Evolutionary conservation across 768 basidiomycete genomes (phyloP), one percentile per base, ranked within the genome.

Genomic region (Suillus alpinus): DNA sequence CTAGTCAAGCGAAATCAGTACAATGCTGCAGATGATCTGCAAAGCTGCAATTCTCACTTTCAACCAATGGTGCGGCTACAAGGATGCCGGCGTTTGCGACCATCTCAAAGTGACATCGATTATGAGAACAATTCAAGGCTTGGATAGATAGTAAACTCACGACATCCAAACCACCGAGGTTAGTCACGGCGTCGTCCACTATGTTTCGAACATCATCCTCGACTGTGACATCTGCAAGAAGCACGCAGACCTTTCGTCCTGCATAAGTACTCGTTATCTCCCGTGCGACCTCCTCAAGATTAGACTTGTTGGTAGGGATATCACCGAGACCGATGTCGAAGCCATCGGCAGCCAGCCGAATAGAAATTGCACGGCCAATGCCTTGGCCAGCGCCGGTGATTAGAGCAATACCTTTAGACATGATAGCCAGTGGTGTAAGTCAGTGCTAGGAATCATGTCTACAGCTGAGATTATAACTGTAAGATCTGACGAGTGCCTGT

Each of bases 131-230:
- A 31, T 32, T 40, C 9, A 2, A 44, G 1, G 18, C 14, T 53
- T 2, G 6, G 6, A 0, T 0, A 10, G 29, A 16, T 20, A 0
- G 13, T 6, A 6, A 3, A 68, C 82, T 61, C 56, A 82, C 83
- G 14, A 82, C 81, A 61, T 83, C 80, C n/a, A 86, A 60, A 6
- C 77, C 67, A 5, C 82, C 83, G 12, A 83, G 69, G 6, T 67
- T 63, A 6, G 67, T 49, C 2, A 70, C 66, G 10, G 68, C 67
- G 1, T 51, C 51, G 7, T 71, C 70, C 4, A 86, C 68, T 68
- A 83, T 73, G 9, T 36, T 58, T 56, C 77, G 68, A 2, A 85
- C 81, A 10, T 81, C 74, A 0, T 63, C 64, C 55, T 84, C 83
- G 1, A 66, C 47, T 10, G 73, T 66, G 0, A 85, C 78, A 61